Evolutionary conservation across 1,284 basidiomycete genomes (phyloP).

Genomic region (Cryptococcus wingfieldii): DNA sequence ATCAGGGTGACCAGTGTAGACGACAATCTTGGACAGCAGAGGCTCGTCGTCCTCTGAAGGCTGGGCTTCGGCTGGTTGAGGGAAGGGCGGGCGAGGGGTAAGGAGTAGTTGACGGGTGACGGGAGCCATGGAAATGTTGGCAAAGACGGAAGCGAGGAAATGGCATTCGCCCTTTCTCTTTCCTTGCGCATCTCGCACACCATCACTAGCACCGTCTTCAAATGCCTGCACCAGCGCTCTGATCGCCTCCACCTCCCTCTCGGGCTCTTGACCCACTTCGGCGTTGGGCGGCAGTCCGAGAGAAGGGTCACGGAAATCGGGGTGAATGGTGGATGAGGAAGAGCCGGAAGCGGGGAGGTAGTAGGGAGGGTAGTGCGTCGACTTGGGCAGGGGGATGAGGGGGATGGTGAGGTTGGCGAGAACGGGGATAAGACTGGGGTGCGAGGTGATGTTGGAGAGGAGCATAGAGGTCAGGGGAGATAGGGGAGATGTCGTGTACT

Average conservation of each 20-base stretch:
- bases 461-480: constrained; percentile 96
- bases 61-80: constrained; percentile 27
- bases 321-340: constrained; percentile 58
- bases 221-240: constrained; percentile 82
- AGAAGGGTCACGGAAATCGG: constrained; percentile 40
- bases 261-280: constrained; percentile 55
- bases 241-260: constrained; percentile 60
- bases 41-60: constrained; percentile 57
- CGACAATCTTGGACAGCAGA: constrained; percentile 71
- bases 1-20: constrained; percentile 84
- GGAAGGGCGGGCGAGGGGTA: constrained; percentile 45
- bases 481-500: constrained; percentile 85
- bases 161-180: constrained; percentile 70
- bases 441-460: constrained; percentile 86
- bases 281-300: constrained; percentile 57
- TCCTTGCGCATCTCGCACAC: constrained; percentile 51
- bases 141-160: constrained; percentile 87
- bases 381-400: constrained; percentile 55
- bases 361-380: constrained; percentile 52
- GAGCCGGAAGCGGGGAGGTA: constrained; percentile 71
- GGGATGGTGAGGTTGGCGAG: constrained; percentile 66
- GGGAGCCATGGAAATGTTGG: constrained; percentile 66
- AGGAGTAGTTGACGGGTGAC: constrained; percentile 40
- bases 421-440: constrained; percentile 63
- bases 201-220: constrained; percentile 63